Conservation (phyloP, 768 basidiomycete genomes). For the Dacryopinax primogenitus region DNA sequence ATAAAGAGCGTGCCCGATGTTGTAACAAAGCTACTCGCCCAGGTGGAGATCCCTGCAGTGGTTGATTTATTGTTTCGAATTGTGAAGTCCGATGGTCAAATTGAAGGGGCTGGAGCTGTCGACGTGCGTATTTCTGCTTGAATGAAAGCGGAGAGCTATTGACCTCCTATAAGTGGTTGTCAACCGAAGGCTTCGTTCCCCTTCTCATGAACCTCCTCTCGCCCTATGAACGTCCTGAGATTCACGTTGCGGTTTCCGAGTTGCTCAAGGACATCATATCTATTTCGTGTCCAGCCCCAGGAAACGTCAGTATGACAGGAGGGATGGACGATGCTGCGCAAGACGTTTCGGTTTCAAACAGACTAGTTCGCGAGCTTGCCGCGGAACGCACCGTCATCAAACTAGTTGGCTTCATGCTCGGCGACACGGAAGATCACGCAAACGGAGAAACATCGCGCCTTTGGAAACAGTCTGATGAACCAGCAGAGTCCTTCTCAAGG, state of each 20-base stretch:
- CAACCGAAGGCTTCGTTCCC: constrained; percentile 67
- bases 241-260: constrained; percentile 79
- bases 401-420: constrained; percentile 63
- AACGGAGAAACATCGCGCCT: constrained; percentile 8
- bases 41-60: constrained; percentile 81
- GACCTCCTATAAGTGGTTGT: constrained; percentile 56
- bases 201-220: constrained; percentile 72
- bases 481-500: constrained; percentile 10
- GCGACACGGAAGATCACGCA: constrained; percentile 31
- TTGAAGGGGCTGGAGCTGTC: constrained; percentile 67
- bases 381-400: constrained; percentile 53
- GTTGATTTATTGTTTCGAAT: constrained; percentile 85
- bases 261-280: constrained; percentile 90
- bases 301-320: constrained; percentile 50
- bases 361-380: constrained; percentile 80
- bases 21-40: constrained; percentile 66
- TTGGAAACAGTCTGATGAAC: background rate
- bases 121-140: constrained; percentile 49
- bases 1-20: constrained; percentile 72
- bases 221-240: constrained; percentile 55
- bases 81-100: constrained; percentile 76
- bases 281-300: constrained; percentile 79
- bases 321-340: constrained; percentile 28
- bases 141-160: constrained; percentile 15
- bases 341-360: constrained; percentile 61